Conservation (phyloP, 2,329 filamentous ascomycete species). For the Cladophialophora chaetospira region DNA sequence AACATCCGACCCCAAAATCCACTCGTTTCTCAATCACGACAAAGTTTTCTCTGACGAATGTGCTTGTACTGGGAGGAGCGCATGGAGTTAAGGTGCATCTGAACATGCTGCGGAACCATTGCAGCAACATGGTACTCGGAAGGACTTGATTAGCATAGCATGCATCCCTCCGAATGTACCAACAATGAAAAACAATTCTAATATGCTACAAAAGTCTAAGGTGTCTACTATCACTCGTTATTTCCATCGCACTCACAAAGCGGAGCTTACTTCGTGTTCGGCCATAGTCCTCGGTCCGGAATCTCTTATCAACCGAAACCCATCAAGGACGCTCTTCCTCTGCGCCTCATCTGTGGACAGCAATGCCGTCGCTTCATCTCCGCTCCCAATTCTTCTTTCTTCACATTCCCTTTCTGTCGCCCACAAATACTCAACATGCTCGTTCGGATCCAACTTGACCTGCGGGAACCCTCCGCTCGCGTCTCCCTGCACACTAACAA, state of each 20-base stretch:
- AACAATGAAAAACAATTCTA: not conserved
- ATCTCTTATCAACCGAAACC: slow-evolving; percentile 11
- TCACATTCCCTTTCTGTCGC: slow-evolving; percentile 41
- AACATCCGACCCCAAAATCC: no score
- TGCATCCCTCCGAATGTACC: not conserved
- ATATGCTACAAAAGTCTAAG: no score
- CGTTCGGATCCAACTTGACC: slow-evolving; percentile 38
- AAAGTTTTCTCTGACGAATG: not conserved
- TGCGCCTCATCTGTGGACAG: slow-evolving; percentile 19
- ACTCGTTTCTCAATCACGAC: not conserved
- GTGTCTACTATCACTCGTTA: no score
- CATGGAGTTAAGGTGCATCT: not conserved
- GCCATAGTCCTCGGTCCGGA: no score
- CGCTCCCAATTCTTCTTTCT: slow-evolving; percentile 8
- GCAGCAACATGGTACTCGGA: no score
- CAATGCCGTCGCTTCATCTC: slow-evolving; percentile 3
- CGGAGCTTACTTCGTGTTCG: no score
- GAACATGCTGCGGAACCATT: not conserved
- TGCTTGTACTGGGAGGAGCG: not conserved
- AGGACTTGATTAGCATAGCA: not conserved
- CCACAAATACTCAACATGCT: slow-evolving; percentile 44
- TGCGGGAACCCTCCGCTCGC: not conserved
- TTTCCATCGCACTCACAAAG: no score
- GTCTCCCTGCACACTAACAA: slow-evolving; percentile 39
- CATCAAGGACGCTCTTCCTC: slow-evolving; percentile 14